Conservation (phyloP, 768 basidiomycete species). For the Amanita fuliginea region DNA sequence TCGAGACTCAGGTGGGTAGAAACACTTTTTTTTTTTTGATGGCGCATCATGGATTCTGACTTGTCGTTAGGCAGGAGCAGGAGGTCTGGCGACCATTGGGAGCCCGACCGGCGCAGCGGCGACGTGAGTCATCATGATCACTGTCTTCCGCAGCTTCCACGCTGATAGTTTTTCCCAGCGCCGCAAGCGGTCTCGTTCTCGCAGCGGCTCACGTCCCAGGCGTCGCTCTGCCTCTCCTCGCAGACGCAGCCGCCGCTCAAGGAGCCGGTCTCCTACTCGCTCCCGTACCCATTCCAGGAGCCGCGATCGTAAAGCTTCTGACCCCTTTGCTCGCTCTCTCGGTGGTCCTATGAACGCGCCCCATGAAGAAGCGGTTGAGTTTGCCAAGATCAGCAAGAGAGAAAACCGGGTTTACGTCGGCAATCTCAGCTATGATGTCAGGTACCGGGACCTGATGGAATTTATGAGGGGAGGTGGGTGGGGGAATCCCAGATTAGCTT, state of each 20-base stretch:
- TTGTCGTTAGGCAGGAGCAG: constrained; percentile 22
- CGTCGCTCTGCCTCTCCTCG: constrained; percentile 59
- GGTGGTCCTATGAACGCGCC: constrained; percentile 86
- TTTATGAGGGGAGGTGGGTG: constrained; percentile 99
- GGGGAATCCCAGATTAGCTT: constrained; percentile 39
- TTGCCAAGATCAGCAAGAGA: constrained; percentile 92
- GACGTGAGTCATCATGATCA: constrained; percentile 39
- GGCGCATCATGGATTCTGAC: not conserved
- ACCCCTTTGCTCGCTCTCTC: constrained; percentile 68
- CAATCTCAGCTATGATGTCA: constrained; percentile 98
- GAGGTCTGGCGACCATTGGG: constrained; percentile 68
- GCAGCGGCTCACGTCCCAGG: constrained; percentile 59
- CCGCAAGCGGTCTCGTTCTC: constrained; percentile 56
- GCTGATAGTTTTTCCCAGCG: constrained; percentile 27
- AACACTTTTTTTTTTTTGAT: not conserved
- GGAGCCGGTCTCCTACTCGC: constrained; percentile 41
- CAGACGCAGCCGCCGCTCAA: constrained; percentile 41
- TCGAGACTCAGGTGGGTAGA: constrained; percentile 43
- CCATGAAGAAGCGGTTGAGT: constrained; percentile 90
- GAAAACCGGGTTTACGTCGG: constrained; percentile 99
- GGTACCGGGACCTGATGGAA: constrained; percentile 98
- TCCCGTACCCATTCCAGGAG: constrained; percentile 59
- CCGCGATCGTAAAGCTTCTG: constrained; percentile 45
- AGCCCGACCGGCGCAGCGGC: constrained; percentile 65
- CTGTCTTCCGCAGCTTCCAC: not conserved